phyloP scores from a whole-genome alignment of 495 filamentous ascomycete genomes.

The Aspergillus heteromorphus region DNA sequence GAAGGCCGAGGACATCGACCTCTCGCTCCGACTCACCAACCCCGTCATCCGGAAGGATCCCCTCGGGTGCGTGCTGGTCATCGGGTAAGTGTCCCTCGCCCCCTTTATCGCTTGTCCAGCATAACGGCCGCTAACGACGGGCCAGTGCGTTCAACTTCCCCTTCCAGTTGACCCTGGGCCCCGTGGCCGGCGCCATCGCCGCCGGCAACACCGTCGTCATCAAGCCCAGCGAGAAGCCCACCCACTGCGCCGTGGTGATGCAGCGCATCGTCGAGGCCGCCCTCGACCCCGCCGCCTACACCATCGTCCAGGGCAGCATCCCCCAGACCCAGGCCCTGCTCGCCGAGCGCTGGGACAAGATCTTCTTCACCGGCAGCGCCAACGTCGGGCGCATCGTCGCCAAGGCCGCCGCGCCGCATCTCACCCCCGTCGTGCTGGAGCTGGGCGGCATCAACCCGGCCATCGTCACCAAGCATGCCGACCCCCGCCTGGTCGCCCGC shows the following conservation, averaged over 20 bases:
- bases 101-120: too few species aligned
- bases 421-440: constrained; percentile 86
- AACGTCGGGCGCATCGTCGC: constrained; percentile 81
- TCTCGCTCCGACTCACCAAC: constrained; percentile 58
- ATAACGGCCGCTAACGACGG: neutral
- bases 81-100: constrained; percentile 53
- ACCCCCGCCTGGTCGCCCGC: constrained; percentile 75
- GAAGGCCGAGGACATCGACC: constrained; percentile 59
- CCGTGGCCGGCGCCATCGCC: constrained; percentile 82
- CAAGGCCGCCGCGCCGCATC: constrained; percentile 83
- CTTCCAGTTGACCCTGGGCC: constrained; percentile 69
- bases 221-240: constrained; percentile 83
- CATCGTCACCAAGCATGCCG: constrained; percentile 75
- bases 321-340: constrained; percentile 77
- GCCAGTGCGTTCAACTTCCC: constrained; percentile 83
- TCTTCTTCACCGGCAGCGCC: constrained; percentile 85
- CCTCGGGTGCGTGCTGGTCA: constrained; percentile 74
- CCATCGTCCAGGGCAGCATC: constrained; percentile 72
- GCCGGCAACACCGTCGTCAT: constrained; percentile 85
- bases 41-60: constrained; percentile 87
- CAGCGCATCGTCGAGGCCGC: constrained; percentile 67
- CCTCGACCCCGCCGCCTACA: constrained; percentile 73
- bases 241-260: constrained; percentile 67
- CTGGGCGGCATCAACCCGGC: constrained; percentile 89
- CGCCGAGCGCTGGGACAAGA: constrained; percentile 92